A percentile compares a stretch with the other conserved stretches of the same genome.
Conservation (phyloP, 2,329 filamentous ascomycete species). For the Thelonectria discophora region DNA sequence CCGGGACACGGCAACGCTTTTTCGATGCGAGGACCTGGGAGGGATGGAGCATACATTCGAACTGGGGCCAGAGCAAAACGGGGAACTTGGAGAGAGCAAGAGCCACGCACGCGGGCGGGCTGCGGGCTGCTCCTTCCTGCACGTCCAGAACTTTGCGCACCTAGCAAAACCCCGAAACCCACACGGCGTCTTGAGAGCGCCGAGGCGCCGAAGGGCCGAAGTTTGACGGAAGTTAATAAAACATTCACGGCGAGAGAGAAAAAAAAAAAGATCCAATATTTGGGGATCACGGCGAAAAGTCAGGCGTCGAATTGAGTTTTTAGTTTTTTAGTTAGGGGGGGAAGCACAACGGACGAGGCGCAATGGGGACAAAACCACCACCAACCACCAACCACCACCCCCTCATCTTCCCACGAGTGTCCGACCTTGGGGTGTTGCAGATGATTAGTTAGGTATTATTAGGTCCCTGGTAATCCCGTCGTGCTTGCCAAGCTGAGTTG, state of each 20-base stretch:
- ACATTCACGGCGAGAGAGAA: not conserved
- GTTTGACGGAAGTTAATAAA: slow-evolving; percentile 1
- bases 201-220: slow-evolving; percentile 18
- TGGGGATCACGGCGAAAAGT: not conserved
- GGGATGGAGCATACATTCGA: not conserved
- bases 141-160: no score
- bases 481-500: not conserved
- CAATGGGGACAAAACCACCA: not conserved
- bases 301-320: not conserved
- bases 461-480: not conserved
- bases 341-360: not conserved
- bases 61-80: not conserved
- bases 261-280: not conserved
- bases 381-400: not conserved
- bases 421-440: not conserved
- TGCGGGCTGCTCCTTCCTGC: not conserved
- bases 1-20: slow-evolving; percentile 20
- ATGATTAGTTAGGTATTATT: not conserved
- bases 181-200: slow-evolving; percentile 14
- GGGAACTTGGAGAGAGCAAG: no score
- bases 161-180: no score
- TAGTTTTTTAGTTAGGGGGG: no score
- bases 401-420: not conserved
- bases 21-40: slow-evolving; percentile 2
- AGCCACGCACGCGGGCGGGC: no score